Evolutionary conservation across 202 grass and related monocot genomes (phyloP), one percentile per base, ranked within the genome.

Genomic region (Setaria viridis): DNA sequence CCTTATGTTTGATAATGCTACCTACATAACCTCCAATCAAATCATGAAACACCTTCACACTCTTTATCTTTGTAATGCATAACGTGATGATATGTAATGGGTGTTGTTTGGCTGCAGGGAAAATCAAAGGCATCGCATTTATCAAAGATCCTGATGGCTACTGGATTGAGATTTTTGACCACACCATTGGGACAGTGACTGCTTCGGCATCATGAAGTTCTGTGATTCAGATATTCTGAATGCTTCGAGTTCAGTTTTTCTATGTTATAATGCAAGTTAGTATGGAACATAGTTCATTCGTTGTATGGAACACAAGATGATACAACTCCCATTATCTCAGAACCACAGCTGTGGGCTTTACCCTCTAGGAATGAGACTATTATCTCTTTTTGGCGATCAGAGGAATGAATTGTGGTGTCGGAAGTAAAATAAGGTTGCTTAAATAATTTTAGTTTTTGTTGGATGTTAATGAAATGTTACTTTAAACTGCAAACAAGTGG

Each of bases 91-190:
- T 59, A 17, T 67, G 12, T 86, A 17, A 82, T 32, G 25, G 25
- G 9, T 13, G 32, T 33, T 20, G 6, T 13, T 79, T 80, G 35
- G 30, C 11, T 84, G 78, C 83, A 99, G 96, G 91, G 9, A 92
- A 94, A 94, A 94, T 95, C 86, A 99, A 94, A 90, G 96, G 93
- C 43, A 94, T 99, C 25, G 91, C 95, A 8, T 98, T 95, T 62
- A 95, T 98, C 74, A 98, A 98, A 87, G 93, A 99, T 64, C 96
- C 96, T 39, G 96, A 99, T 77, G 96, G 96, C 19, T 99, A 99
- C 79, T 99, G 96, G 91, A 95, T 99, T 32, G 96, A 99, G 72
- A 99, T 94, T 82, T 99, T 99, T 67, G 96, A 99, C 85, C 81
- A 75, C 58, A 94, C 17, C 80, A 95, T 95, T 54, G 91, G 89